Evolutionary conservation across 1,284 basidiomycete species (phyloP).

Genomic region (Sanghuangporus baumii): DNA sequence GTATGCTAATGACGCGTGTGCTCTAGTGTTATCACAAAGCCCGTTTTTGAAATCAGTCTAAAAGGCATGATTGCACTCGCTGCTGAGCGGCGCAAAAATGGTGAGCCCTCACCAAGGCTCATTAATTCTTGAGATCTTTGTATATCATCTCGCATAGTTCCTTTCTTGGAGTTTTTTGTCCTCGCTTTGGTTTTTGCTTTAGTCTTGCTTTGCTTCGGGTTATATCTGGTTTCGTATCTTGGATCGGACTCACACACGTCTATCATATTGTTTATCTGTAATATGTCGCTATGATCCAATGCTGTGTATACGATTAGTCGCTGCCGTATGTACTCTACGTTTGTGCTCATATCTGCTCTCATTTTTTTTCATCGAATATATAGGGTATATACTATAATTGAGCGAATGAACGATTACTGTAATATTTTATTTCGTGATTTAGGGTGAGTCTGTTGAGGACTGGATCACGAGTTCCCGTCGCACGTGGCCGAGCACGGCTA

Average conservation of each 20-base stretch:
- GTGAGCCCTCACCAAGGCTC: neutral
- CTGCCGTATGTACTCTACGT: neutral
- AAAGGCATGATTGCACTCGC: conserved; percentile 48
- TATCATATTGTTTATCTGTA: neutral
- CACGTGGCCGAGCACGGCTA: conserved; percentile 8
- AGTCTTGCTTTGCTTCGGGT: neutral
- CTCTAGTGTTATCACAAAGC: conserved; percentile 59
- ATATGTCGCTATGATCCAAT: neutral
- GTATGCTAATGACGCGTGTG: neutral
- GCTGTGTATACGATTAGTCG: neutral
- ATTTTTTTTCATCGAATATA: neutral
- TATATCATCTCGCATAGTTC: neutral
- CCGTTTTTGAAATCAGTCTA: conserved; percentile 56
- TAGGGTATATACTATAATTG: neutral
- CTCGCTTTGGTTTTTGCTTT: neutral
- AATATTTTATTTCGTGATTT: neutral
- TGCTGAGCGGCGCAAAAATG: conserved; percentile 39
- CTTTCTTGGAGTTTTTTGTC: neutral
- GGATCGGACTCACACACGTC: neutral
- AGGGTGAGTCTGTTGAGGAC: neutral
- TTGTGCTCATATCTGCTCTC: neutral
- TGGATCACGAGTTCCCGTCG: neutral
- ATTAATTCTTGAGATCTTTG: neutral
- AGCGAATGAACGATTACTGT: neutral
- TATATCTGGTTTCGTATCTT: neutral